Conservation (phyloP, 768 basidiomycete genomes). For the Phlebiopsis flavidoalba region DNA sequence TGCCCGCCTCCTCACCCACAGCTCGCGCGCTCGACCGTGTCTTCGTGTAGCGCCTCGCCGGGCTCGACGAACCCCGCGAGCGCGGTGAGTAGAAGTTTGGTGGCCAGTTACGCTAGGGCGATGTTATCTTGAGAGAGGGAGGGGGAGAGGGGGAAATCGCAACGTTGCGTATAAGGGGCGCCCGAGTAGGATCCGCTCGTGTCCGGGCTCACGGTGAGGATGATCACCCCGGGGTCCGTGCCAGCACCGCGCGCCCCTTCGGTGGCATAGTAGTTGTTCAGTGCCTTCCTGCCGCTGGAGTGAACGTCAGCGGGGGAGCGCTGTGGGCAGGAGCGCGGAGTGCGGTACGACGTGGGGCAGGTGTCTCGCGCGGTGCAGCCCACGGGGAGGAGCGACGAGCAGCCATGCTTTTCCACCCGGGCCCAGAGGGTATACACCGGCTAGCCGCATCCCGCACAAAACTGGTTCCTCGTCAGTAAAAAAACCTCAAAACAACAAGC, state of each 20-base stretch:
- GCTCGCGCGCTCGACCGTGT: constrained; percentile 86
- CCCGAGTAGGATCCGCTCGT: constrained; percentile 79
- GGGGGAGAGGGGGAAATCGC: not conserved
- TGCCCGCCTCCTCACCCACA: constrained; percentile 95
- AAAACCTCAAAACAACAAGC: not conserved
- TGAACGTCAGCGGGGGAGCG: constrained; percentile 1
- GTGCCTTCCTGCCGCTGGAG: constrained; percentile 57
- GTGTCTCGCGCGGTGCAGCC: constrained; percentile 54
- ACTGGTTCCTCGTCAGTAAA: constrained; percentile 37
- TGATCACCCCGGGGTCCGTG: constrained; percentile 86
- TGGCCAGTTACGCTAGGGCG: constrained; percentile 41
- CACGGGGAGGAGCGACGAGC: constrained; percentile 75
- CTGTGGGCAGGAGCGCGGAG: not conserved
- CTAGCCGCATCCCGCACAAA: constrained; percentile 83
- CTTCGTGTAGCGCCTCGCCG: constrained; percentile 91
- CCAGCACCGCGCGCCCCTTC: too few species aligned
- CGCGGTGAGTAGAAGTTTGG: constrained; percentile 71
- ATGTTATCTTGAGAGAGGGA: not conserved
- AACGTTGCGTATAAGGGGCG: too few species aligned
- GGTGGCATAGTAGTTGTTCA: constrained; percentile 83
- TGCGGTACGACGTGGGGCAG: constrained; percentile 65
- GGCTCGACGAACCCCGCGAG: constrained; percentile 94
- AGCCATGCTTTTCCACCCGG: constrained; percentile 85
- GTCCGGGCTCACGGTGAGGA: constrained; percentile 74
- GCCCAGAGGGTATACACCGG: constrained; percentile 82